Base-by-base conservation (phyloP, 192 early-diverging fungal species). In the Dispira simplex region DNA sequence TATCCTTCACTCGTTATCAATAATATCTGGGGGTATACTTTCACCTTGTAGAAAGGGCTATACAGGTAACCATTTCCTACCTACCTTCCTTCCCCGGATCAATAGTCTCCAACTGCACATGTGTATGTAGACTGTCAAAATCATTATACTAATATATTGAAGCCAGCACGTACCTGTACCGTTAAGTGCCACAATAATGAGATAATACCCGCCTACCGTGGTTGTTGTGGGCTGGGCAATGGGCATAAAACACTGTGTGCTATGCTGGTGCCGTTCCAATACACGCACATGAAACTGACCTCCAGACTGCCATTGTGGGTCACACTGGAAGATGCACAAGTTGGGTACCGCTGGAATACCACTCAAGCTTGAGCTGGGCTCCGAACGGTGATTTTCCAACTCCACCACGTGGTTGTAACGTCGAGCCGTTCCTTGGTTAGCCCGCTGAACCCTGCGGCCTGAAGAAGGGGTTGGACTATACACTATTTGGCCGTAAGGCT, bases 201-300 rank as follows among this genome's bases (percentile, higher is more conserved):
- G 73, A 66, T 92, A 95, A 46, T 70, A 75, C 18, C 75, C 62
- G 39, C 64, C 66, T 11, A 71, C 69, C 48, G 65, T 68, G 63
- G 60, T 65, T 53, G 68, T 5, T 20, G 8, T 13, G 2, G 59
- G 43, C 44, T 64, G 65, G 16, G 68, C 71, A 77, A 95, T 88
- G 10, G 92, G 92, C 62, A 92, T 80, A 75, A 95, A 95, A 39
- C 83, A 73, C 69, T 93, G 92, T 0, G 88, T 83, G 43, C 87
- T 90, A 75, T 85, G 87, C 21, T 83, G 77, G 63, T 95, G 92
- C 14, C 90, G 78, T 75, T 95, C 92, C 27, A 95, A 75, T 39
- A 95, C 65, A 66, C 81, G 80, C 51, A 88, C 73, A 44, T 71
- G 71, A 68, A 91, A 82, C 14, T 71, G 77, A 52, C 52, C 6